phyloP scores from a whole-genome alignment of 768 basidiomycete species.

The Jaapia argillacea region DNA sequence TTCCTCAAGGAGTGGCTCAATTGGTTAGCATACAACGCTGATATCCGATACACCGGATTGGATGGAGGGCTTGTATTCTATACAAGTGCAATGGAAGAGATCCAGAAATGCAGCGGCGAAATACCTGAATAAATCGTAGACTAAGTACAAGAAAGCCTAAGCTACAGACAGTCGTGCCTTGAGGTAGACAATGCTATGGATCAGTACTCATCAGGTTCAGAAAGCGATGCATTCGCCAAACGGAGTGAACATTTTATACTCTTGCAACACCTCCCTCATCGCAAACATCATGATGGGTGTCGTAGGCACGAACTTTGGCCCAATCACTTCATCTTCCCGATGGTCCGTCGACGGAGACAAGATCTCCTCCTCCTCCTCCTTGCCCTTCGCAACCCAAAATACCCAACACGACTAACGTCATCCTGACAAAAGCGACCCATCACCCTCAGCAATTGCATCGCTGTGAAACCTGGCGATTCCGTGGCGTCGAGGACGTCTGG shows the following conservation, averaged over 20 bases:
- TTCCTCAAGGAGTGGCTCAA: constrained; percentile 86
- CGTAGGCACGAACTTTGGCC: constrained; percentile 66
- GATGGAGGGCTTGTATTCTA: too few species aligned
- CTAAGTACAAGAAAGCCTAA: too few species aligned
- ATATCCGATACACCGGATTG: constrained; percentile 82
- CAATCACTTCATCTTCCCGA: constrained; percentile 53
- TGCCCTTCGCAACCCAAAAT: too few species aligned
- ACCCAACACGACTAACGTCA: too few species aligned
- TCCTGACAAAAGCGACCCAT: constrained; percentile 52
- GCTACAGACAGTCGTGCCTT: too few species aligned
- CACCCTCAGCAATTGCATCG: constrained; percentile 70
- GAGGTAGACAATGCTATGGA: too few species aligned
- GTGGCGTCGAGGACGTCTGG: constrained; percentile 7
- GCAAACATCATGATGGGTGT: constrained; percentile 79
- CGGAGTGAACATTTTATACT: constrained; percentile 68
- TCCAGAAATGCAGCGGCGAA: too few species aligned
- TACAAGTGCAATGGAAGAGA: too few species aligned
- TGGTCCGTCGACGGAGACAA: too few species aligned
- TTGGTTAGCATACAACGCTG: constrained; percentile 87
- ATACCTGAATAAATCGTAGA: too few species aligned
- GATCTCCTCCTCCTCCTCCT: too few species aligned
- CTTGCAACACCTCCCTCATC: constrained; percentile 75
- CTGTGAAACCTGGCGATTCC: constrained; percentile 37
- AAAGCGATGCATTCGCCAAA: constrained; percentile 75
- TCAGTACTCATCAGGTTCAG: constrained; percentile 71